Conservation (phyloP, 352 stramenopile genomes). For the Peronospora destructor region DNA sequence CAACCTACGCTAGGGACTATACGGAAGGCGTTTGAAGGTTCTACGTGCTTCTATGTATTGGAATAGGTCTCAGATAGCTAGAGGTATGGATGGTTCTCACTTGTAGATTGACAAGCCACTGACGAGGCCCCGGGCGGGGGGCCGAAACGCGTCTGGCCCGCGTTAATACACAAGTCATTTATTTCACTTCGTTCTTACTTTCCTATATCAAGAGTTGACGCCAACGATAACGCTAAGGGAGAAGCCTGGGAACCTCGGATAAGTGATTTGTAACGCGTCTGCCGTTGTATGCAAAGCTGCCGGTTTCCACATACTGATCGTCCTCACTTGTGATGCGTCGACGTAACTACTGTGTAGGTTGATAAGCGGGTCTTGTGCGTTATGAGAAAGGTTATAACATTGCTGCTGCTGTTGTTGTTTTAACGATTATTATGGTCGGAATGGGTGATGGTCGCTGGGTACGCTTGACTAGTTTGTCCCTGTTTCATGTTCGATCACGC, state of each 20-base stretch:
- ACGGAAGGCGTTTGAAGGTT: too few relatives aligned
- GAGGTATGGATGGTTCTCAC: too few relatives aligned
- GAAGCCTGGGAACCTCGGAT: conserved; percentile 65
- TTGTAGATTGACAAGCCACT: too few relatives aligned
- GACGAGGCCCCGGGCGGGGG: too few relatives aligned
- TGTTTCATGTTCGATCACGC: too few relatives aligned
- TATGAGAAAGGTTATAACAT: conserved; percentile 2
- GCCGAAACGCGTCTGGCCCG: too few relatives aligned
- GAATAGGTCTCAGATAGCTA: too few relatives aligned
- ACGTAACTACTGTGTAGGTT: conserved; percentile 55
- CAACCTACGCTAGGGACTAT: too few relatives aligned
- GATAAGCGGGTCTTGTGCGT: background rate
- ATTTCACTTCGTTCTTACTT: too few relatives aligned
- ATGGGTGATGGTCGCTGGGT: conserved; percentile 33
- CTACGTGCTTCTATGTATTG: too few relatives aligned
- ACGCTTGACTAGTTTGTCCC: background rate
- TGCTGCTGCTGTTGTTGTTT: background rate
- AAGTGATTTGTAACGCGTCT: conserved; percentile 59
- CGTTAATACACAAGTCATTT: too few relatives aligned
- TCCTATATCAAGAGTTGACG: conserved; percentile 57
- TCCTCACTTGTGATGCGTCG: conserved; percentile 72
- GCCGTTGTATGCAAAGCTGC: conserved; percentile 31
- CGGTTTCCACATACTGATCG: conserved; percentile 73
- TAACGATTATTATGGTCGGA: conserved; percentile 45
- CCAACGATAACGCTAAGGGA: conserved; percentile 44